Base-by-base conservation (phyloP, 1,284 basidiomycete genomes). In the Coniophora puteana region DNA sequence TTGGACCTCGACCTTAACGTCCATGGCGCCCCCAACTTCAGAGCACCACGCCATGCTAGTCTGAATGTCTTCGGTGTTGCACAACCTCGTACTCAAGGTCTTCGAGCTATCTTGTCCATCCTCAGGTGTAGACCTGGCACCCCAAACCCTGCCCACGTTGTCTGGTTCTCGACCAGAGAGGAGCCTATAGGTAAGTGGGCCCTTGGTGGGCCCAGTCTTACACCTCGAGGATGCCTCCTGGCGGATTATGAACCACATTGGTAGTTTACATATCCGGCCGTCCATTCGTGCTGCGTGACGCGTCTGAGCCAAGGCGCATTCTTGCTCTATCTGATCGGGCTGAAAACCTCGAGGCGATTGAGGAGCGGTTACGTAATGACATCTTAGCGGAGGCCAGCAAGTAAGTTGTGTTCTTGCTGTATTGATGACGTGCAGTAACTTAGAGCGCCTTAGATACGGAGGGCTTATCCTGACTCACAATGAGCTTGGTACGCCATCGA, bases 201-300 rank as follows among this genome's bases (percentile, higher is more conserved):
- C 38, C 17, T 38, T 24, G 20, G 22, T 17, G 13, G 17, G 13
- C 7, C 6, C 18, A 11, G 8, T 20, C 23, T 27, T 21, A 23
- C 31, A 32, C 23, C 20, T 31, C 26, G 30, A 13, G 23, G 23
- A 29, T 44, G 7, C n/a, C n/a, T n/a, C n/a, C 4, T 35, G 16
- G 41, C n/a, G 30, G 18, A 36, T n/a, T n/a, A n/a, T n/a, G n/a
- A n/a, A n/a, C n/a, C 29, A 26, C 57, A 57, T 58, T 21, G 45
- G 35, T 45, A 78, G 82, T 95, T 29, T 94, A 93, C 57, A 94
- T 98, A 46, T 93, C 91, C 40, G 92, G 92, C 10, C 79, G 93
- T 22, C 93, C 96, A 0, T 99, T 96, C 55, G 95, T 99, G 11
- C 72, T 99, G n/a, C 78, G 96, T 36, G 95, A 99, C 61, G 83